Conservation (phyloP, 2,329 filamentous ascomycete species). For the Diaporthe sp. region DNA sequence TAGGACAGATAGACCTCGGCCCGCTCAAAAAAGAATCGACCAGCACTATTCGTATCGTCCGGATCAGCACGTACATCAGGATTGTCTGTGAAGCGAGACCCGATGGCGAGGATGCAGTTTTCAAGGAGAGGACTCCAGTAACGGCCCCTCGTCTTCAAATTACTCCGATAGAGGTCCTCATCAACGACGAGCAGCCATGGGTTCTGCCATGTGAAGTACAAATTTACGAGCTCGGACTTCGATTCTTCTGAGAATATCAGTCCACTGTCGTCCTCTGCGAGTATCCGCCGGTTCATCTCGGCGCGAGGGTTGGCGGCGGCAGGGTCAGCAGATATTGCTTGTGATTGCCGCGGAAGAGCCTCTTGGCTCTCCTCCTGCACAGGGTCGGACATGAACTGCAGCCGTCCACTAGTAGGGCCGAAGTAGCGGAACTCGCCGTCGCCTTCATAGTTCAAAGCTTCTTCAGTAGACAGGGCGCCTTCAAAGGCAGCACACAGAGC, state of each 20-base stretch:
- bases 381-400: constrained; percentile 1
- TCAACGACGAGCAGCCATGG: not conserved
- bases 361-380: not conserved
- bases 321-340: not conserved
- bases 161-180: not conserved
- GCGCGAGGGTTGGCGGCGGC: not conserved
- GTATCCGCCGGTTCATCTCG: not conserved
- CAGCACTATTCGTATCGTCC: not conserved
- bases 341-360: not conserved
- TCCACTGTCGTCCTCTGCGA: not conserved
- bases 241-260: not conserved
- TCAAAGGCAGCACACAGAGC: not conserved
- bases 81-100: not conserved
- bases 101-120: not conserved
- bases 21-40: not conserved
- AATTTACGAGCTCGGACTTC: not conserved
- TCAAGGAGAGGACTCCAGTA: constrained; percentile 1
- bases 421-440: constrained; percentile 14
- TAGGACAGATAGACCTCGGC: not conserved
- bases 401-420: not conserved
- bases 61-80: not conserved
- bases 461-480: not conserved
- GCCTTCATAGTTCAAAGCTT: not conserved
- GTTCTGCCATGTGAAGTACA: not conserved
- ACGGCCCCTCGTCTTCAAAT: not conserved